phyloP scores from a whole-genome alignment of 2,329 filamentous ascomycete genomes.

The Diaporthe amygdali region DNA sequence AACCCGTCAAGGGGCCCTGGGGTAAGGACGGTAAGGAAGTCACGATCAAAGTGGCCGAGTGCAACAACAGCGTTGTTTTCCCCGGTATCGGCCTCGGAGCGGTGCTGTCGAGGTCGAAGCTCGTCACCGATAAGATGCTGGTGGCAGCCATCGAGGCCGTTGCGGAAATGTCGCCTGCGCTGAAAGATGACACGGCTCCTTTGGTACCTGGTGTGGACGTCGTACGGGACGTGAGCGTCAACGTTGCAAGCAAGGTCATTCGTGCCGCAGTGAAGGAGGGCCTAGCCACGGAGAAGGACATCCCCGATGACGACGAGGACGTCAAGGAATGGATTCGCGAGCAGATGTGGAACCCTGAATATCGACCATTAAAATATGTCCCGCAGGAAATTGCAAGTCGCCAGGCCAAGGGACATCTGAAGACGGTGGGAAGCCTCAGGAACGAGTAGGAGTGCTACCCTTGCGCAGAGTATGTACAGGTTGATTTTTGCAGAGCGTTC shows the following conservation, averaged over 20 bases:
- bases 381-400: slow-evolving; percentile 55
- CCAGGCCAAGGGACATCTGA: slow-evolving; percentile 64
- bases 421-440: slow-evolving; percentile 48
- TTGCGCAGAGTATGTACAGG: background rate
- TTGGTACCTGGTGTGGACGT: slow-evolving; percentile 78
- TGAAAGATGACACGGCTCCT: slow-evolving; percentile 65
- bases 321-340: slow-evolving; percentile 75
- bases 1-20: slow-evolving; percentile 69
- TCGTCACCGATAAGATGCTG: slow-evolving; percentile 79
- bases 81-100: slow-evolving; percentile 84
- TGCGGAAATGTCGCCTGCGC: slow-evolving; percentile 72
- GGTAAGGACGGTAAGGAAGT: slow-evolving; percentile 49
- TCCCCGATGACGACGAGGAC: slow-evolving; percentile 61
- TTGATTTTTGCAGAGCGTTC: background rate
- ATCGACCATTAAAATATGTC: slow-evolving; percentile 67
- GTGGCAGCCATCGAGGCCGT: slow-evolving; percentile 80
- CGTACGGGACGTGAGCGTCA: slow-evolving; percentile 77
- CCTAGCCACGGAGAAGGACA: slow-evolving; percentile 66
- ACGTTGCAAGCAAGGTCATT: slow-evolving; percentile 79
- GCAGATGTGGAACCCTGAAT: slow-evolving; percentile 81
- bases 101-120: slow-evolving; percentile 70
- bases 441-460: slow-evolving; percentile 16
- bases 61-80: slow-evolving; percentile 88
- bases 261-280: slow-evolving; percentile 72
- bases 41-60: slow-evolving; percentile 69